These are phyloP conservation scores for Polygonum aviculare DNA, from an alignment of 148 eudicot species.

Conservation along the genomic window DNA sequence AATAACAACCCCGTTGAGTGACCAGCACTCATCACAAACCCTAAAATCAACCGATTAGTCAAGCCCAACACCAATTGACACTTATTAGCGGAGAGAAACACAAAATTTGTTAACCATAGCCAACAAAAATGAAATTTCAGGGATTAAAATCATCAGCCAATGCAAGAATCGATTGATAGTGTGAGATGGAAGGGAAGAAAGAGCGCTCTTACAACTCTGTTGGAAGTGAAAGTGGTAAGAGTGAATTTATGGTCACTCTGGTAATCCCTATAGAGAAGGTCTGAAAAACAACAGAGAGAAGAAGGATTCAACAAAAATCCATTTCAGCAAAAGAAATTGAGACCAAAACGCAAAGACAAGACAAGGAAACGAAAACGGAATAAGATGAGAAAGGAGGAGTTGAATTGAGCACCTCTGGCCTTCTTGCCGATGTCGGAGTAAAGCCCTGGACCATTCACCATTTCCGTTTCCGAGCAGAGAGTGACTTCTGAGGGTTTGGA, in stretches of 20 bases:
- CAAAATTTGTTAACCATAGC: background rate
- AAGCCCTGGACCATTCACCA: conserved; percentile 90
- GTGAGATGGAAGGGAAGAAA: background rate
- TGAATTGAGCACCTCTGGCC: conserved; percentile 48
- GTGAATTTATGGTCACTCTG: conserved; percentile 79
- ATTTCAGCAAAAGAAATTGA: background rate
- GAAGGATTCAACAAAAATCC: background rate
- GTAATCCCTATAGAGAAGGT: conserved; percentile 77
- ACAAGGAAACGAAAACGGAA: background rate
- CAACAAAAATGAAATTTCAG: background rate
- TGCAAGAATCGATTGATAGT: background rate
- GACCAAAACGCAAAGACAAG: background rate
- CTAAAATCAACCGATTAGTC: background rate
- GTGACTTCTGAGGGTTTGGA: too few species aligned
- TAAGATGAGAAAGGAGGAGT: background rate
- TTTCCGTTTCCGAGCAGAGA: conserved; percentile 6
- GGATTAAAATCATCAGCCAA: background rate
- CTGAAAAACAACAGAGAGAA: conserved; percentile 22
- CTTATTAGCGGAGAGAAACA: background rate
- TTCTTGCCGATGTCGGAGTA: conserved; percentile 91
- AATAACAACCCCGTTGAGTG: background rate
- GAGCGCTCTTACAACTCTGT: conserved; percentile 50
- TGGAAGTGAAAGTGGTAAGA: conserved; percentile 52
- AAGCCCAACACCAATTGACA: background rate
- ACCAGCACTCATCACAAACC: background rate